A percentile compares a stretch with the other conserved stretches of the same genome.
phyloP scores from a whole-genome alignment of 306 rosid species.

The Casuarina equisetifolia region DNA sequence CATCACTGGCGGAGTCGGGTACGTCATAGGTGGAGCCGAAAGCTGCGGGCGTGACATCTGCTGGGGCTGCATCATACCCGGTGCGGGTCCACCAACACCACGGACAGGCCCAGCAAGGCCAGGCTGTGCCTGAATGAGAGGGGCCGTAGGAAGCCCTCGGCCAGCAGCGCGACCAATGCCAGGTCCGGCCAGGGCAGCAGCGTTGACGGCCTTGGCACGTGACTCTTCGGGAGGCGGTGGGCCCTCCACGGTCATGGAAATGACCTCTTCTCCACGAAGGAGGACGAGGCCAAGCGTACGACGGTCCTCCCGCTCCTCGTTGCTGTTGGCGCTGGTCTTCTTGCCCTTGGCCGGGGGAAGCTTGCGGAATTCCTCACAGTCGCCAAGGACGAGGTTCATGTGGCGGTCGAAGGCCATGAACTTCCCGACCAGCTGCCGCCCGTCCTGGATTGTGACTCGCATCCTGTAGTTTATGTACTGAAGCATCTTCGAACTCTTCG shows the following conservation, averaged over 20 bases:
- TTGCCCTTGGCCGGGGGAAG: constrained; percentile 89
- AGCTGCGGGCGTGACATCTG: constrained; percentile 86
- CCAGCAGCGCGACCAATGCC: constrained; percentile 92
- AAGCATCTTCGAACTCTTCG: constrained; percentile 98
- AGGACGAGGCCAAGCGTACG: constrained; percentile 97
- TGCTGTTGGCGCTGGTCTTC: constrained; percentile 41
- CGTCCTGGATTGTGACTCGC: constrained; percentile 96
- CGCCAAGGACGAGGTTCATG: constrained; percentile 97
- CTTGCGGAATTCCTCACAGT: constrained; percentile 97
- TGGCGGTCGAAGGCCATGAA: constrained; percentile 99
- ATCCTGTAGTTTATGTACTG: constrained; percentile 91
- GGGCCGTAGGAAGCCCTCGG: constrained; percentile 77
- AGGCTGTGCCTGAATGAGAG: constrained; percentile 83
- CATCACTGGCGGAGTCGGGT: constrained; percentile 66
- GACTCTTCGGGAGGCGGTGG: constrained; percentile 96
- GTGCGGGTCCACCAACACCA: constrained; percentile 95
- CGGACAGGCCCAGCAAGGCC: constrained; percentile 93
- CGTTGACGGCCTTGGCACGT: constrained; percentile 77
- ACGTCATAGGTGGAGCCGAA: constrained; percentile 67
- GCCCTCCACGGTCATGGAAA: constrained; percentile 98
- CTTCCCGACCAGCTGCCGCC: constrained; percentile 93
- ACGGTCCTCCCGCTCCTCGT: constrained; percentile 87
- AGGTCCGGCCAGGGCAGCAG: constrained; percentile 84
- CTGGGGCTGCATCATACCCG: constrained; percentile 99
- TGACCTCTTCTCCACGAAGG: constrained; percentile 97